Evolutionary conservation across 139 green algal genomes (phyloP).

Genomic region (Edaphochlamys debaryana): DNA sequence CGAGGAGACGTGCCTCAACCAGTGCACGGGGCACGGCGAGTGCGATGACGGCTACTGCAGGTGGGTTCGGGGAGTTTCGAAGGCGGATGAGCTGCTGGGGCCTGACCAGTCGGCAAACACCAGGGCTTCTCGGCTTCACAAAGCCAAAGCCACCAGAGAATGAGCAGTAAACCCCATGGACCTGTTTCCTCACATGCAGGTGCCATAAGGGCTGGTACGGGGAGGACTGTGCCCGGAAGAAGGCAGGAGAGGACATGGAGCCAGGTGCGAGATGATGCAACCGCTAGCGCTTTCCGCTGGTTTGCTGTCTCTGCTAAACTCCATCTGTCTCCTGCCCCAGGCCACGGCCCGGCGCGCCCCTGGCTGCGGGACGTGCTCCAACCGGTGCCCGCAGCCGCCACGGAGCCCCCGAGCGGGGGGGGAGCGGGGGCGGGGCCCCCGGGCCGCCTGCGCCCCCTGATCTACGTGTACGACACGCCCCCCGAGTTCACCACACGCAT

Average conservation of each 20-base stretch:
- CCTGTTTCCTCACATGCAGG: not conserved
- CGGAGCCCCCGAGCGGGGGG: slow-evolving; percentile 3
- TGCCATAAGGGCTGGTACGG: slow-evolving; percentile 63
- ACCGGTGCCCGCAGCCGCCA: slow-evolving; percentile 14
- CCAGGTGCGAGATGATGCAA: not conserved
- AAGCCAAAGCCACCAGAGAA: too few species aligned
- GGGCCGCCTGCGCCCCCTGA: slow-evolving; percentile 50
- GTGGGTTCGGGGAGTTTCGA: not conserved
- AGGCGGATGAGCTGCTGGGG: too few species aligned
- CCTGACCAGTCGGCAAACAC: too few species aligned
- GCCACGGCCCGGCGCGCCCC: not conserved
- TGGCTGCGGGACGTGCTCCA: slow-evolving; percentile 42
- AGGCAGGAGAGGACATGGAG: slow-evolving; percentile 36
- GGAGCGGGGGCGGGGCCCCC: not conserved
- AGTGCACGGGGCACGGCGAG: slow-evolving; percentile 63
- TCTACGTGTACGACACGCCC: slow-evolving; percentile 69
- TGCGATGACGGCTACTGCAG: slow-evolving; percentile 44
- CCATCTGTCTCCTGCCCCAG: not conserved
- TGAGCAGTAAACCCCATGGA: too few species aligned
- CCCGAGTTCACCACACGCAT: slow-evolving; percentile 57
- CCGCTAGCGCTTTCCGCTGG: too few species aligned
- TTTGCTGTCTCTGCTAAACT: not conserved
- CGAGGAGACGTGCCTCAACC: slow-evolving; percentile 69
- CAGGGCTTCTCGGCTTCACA: too few species aligned
- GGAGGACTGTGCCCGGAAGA: slow-evolving; percentile 58